phyloP scores from a whole-genome alignment of 495 filamentous ascomycete genomes.

The Aspergillus heteromorphus region DNA sequence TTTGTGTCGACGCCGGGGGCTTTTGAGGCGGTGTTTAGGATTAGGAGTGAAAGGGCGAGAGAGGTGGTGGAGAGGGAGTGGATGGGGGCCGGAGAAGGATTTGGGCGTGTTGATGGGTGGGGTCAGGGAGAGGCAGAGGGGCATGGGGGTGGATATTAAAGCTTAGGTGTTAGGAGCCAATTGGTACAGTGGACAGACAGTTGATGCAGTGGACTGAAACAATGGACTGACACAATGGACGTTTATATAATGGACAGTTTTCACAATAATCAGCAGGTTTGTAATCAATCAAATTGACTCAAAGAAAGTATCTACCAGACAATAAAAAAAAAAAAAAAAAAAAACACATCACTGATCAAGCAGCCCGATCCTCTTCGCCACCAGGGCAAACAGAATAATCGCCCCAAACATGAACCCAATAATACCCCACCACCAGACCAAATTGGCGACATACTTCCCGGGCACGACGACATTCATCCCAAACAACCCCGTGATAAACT shows the following conservation, averaged over 20 bases:
- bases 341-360: conserved; percentile 7
- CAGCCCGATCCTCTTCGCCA: conserved; percentile 12
- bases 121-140: conserved; percentile 7
- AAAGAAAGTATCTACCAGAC: not conserved
- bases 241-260: too few relatives aligned
- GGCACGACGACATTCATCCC: conserved; percentile 92
- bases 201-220: too few relatives aligned
- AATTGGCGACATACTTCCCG: conserved; percentile 41
- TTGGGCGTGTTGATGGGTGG: conserved; percentile 9
- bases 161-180: not conserved
- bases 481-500: conserved; percentile 81
- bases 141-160: conserved; percentile 2
- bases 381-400: conserved; percentile 7
- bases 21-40: conserved; percentile 16
- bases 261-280: too few relatives aligned
- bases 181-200: not conserved
- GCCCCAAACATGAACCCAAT: conserved; percentile 48
- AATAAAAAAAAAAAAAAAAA: too few relatives aligned
- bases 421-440: conserved; percentile 70
- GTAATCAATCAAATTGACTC: too few relatives aligned
- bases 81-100: conserved; percentile 18
- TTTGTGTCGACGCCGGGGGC: conserved; percentile 15
- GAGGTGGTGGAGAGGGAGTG: conserved; percentile 19
- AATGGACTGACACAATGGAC: too few relatives aligned
- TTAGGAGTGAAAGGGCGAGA: conserved; percentile 11